phyloP scores from a whole-genome alignment of 2,329 filamentous ascomycete species.

The Trichophyton mentagrophytes region DNA sequence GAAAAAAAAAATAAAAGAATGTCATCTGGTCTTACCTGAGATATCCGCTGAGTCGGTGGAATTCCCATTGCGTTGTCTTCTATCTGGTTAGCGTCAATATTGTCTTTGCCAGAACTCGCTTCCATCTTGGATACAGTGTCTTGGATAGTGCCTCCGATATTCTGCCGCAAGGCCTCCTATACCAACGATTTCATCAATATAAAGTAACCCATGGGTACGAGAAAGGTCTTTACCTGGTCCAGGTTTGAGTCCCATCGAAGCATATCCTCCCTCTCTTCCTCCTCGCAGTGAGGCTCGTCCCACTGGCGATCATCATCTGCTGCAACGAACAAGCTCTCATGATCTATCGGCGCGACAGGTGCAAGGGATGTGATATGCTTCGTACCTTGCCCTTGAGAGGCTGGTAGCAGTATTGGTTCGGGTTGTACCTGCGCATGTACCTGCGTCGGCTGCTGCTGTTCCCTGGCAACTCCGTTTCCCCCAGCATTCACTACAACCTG shows the following conservation, averaged over 20 bases:
- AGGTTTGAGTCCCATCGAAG: slow-evolving; percentile 50
- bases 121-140: slow-evolving; percentile 21
- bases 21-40: slow-evolving; percentile 26
- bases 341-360: not conserved
- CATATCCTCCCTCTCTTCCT: slow-evolving; percentile 44
- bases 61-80: slow-evolving; percentile 15
- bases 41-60: slow-evolving; percentile 38
- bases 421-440: not conserved
- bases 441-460: not conserved
- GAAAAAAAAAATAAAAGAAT: not conserved
- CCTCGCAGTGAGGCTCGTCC: slow-evolving; percentile 44
- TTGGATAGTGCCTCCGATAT: slow-evolving; percentile 20
- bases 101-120: not conserved
- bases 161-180: slow-evolving; percentile 22
- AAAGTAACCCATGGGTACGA: not conserved
- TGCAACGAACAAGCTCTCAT: slow-evolving; percentile 47
- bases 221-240: slow-evolving; percentile 29
- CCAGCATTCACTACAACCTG: not conserved
- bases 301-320: slow-evolving; percentile 47
- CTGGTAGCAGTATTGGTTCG: not conserved
- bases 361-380: not conserved
- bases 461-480: not conserved
- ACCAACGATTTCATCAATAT: not conserved
- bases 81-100: not conserved
- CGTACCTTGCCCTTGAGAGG: not conserved